Evolutionary conservation across 2,329 filamentous ascomycete species (phyloP).

Genomic region (Ramichloridium luteum): DNA sequence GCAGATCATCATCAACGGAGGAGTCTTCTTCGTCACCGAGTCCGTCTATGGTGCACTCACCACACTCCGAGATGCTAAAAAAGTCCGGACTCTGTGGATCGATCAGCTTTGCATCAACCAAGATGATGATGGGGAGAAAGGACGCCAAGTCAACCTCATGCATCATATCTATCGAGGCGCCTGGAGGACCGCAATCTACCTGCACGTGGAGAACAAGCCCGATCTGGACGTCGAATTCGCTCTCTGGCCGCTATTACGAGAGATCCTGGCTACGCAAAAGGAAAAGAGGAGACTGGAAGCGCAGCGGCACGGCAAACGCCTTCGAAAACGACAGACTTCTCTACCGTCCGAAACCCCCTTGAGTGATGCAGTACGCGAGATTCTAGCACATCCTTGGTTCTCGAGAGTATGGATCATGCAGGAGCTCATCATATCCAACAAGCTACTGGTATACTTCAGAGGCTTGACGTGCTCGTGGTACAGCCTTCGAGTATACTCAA

Average conservation of each 20-base stretch:
- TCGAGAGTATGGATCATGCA: conserved; percentile 20
- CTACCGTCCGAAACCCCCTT: conserved; percentile 15
- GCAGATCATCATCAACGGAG: no score
- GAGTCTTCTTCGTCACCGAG: no score
- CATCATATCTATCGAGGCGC: conserved; percentile 22
- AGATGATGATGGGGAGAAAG: conserved; percentile 19
- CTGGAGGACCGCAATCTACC: conserved; percentile 16
- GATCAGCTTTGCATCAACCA: conserved; percentile 26
- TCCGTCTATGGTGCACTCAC: no score
- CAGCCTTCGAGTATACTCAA: no score
- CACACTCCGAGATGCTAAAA: no score
- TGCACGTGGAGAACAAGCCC: conserved; percentile 16
- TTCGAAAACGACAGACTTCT: conserved; percentile 9
- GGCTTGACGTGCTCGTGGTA: no score
- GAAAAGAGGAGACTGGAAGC: no score
- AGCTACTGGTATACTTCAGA: neutral
- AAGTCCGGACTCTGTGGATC: conserved; percentile 6
- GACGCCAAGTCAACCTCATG: conserved; percentile 26
- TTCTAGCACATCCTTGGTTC: conserved; percentile 21
- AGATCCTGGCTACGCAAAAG: no score
- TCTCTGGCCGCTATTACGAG: no score
- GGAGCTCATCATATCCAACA: conserved; percentile 14
- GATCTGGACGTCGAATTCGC: conserved; percentile 19
- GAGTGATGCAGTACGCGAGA: conserved; percentile 18
- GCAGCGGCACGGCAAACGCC: conserved; percentile 12